Evolutionary conservation across 176 grass and related monocot genomes (phyloP).

Genomic region (Cymbopogon citratus): DNA sequence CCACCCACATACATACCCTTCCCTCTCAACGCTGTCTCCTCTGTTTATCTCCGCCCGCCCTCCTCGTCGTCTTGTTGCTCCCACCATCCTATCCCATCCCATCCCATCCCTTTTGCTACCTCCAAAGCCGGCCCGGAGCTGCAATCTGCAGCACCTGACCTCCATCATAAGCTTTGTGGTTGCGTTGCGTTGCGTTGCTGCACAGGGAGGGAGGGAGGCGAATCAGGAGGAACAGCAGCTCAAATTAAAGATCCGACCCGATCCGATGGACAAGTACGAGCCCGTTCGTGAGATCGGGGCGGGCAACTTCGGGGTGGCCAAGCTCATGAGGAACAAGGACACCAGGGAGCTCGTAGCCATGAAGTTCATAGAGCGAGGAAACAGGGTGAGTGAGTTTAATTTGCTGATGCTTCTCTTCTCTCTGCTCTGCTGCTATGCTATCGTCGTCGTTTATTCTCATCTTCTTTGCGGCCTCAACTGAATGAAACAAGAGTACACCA

Average conservation of each 20-base stretch:
- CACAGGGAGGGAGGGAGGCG: too few relatives aligned
- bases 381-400: constrained; percentile 23
- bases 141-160: too few relatives aligned
- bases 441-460: too few relatives aligned
- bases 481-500: too few relatives aligned
- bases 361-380: constrained; percentile 79
- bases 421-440: too few relatives aligned
- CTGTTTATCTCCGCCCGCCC: background rate
- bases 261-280: constrained; percentile 73
- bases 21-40: background rate
- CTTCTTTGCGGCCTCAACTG: too few relatives aligned
- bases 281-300: constrained; percentile 69
- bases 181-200: background rate
- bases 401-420: too few relatives aligned
- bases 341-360: constrained; percentile 69
- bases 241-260: background rate
- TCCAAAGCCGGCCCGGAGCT: too few relatives aligned
- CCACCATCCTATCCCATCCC: too few relatives aligned
- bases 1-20: background rate
- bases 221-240: background rate
- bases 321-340: constrained; percentile 63
- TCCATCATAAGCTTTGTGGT: background rate
- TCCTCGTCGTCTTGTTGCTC: too few relatives aligned
- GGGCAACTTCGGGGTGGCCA: constrained; percentile 75
- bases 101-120: too few relatives aligned